Percentiles rank a stretch among this genome's conserved stretches.
These are phyloP conservation scores for Circinella umbellata DNA, from an alignment of 371 early-diverging fungal species.

Conservation along the genomic window DNA sequence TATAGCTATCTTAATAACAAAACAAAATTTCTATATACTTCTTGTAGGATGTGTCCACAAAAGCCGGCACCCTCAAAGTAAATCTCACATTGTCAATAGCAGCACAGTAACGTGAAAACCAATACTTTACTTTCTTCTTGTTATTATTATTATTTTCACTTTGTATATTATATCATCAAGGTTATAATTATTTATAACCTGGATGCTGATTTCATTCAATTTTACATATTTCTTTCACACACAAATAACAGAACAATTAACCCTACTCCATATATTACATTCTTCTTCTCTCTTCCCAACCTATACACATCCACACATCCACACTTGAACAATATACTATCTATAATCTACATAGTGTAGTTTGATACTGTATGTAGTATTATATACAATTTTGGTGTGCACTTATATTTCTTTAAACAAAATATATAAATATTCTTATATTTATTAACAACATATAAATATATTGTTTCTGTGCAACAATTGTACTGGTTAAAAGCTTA, in stretches of 20 bases:
- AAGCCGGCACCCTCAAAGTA: neutral
- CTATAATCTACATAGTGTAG: too few species aligned
- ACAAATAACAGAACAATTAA: neutral
- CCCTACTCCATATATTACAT: conserved; percentile 2
- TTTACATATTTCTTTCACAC: neutral
- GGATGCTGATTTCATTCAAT: neutral
- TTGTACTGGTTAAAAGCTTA: too few species aligned
- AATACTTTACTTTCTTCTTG: neutral
- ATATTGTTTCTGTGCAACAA: too few species aligned
- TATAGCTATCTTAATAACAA: conserved; percentile 26
- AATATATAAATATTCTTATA: too few species aligned
- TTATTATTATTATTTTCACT: neutral
- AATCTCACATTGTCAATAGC: too few species aligned
- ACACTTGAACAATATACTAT: too few species aligned
- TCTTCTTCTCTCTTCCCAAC: neutral
- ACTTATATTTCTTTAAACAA: too few species aligned
- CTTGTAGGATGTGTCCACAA: neutral
- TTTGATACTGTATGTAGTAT: too few species aligned
- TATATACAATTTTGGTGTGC: too few species aligned
- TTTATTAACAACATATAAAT: too few species aligned
- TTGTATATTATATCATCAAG: too few species aligned
- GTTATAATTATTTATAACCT: neutral
- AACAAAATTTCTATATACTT: neutral
- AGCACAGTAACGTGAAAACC: too few species aligned
- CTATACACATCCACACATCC: neutral